Conservation (phyloP, 1,284 basidiomycete species). For the Trametes versicolor region DNA sequence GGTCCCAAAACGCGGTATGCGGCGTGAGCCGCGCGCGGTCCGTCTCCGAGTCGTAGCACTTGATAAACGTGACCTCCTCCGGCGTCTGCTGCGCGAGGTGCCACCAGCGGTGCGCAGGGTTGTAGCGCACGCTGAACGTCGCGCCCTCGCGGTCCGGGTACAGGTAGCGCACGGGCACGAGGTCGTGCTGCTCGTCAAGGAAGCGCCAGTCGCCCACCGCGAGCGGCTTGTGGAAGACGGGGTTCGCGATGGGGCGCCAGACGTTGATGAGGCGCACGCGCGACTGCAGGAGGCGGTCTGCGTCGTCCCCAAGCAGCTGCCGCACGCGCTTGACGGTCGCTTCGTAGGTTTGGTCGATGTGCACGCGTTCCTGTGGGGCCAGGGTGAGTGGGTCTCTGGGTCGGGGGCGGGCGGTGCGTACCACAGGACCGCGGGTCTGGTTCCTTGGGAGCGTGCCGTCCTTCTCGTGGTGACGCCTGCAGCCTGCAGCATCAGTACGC, state of each 20-base stretch:
- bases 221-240: constrained; percentile 58
- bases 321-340: constrained; percentile 60
- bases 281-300: constrained; percentile 52
- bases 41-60: constrained; percentile 55
- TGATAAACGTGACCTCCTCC: constrained; percentile 58
- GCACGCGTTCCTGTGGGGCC: constrained; percentile 47
- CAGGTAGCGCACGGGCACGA: constrained; percentile 37
- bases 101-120: constrained; percentile 66
- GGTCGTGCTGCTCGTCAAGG: constrained; percentile 35
- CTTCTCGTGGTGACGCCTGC: constrained; percentile 26
- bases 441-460: constrained; percentile 25
- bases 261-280: constrained; percentile 68
- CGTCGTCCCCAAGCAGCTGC: constrained; percentile 56
- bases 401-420: constrained; percentile 2
- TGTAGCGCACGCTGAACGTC: constrained; percentile 61
- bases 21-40: constrained; percentile 54
- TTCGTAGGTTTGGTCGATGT: constrained; percentile 65
- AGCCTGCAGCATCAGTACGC: not conserved
- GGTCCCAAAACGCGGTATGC: constrained; percentile 56
- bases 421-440: constrained; percentile 30
- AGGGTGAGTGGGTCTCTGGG: not conserved
- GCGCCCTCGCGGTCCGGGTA: constrained; percentile 55
- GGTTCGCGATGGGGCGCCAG: constrained; percentile 60
- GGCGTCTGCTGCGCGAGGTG: constrained; percentile 57
- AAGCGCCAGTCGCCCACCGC: constrained; percentile 57